Percentiles rank a stretch among this genome's conserved stretches.
Conservation (phyloP, 129 eudicot species). For the Glebionis coronaria region DNA sequence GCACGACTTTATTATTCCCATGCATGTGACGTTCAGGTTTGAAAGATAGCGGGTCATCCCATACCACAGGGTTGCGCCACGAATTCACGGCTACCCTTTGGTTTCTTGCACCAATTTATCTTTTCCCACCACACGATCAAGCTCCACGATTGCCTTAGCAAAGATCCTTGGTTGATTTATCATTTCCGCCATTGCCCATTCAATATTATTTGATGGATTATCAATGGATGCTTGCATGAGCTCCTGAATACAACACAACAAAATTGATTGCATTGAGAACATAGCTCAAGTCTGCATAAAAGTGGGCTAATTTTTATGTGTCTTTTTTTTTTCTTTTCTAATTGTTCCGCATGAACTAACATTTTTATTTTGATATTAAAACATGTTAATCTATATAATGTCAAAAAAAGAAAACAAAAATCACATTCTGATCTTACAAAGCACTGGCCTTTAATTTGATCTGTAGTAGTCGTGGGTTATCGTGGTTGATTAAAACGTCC, state of each 20-base stretch:
- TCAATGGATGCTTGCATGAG: constrained; percentile 21
- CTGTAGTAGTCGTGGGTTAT: constrained; percentile 9
- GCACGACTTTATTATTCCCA: constrained; percentile 10
- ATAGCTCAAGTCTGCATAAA: not conserved
- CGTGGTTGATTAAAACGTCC: constrained; percentile 38
- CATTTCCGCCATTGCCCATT: constrained; percentile 38
- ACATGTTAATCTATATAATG: not conserved
- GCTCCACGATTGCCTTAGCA: not conserved
- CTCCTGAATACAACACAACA: constrained; percentile 18
- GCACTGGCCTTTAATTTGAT: constrained; percentile 42
- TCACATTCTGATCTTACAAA: constrained; percentile 20
- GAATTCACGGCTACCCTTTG: constrained; percentile 31
- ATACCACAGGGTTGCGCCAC: constrained; percentile 19
- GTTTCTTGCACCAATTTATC: constrained; percentile 29
- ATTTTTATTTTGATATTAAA: not conserved
- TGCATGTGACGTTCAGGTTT: constrained; percentile 25
- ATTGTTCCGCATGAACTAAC: not conserved
- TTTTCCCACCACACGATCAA: constrained; percentile 22
- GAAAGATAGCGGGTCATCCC: constrained; percentile 22
- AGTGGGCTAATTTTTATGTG: too few species aligned
- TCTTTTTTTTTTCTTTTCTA: too few species aligned
- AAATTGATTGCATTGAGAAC: not conserved
- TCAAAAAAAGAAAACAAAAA: too few species aligned
- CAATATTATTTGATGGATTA: constrained; percentile 25
- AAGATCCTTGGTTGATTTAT: constrained; percentile 19